Base-by-base conservation (phyloP, 2,329 filamentous ascomycete genomes). In the Coniochaeta hoffmannii region DNA sequence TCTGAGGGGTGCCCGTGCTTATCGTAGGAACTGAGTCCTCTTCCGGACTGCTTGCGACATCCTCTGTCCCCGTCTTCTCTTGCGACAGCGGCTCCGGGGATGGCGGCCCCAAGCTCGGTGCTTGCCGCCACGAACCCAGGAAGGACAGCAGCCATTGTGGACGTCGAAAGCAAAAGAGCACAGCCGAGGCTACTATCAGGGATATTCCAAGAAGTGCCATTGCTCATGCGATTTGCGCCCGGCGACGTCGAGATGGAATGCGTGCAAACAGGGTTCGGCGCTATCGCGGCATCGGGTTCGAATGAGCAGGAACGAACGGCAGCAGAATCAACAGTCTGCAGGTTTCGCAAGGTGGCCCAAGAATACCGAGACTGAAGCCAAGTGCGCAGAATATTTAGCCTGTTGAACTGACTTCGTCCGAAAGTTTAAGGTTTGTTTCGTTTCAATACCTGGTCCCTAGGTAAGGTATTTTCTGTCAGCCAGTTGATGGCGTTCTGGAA, bases 141-240 rank as follows among this genome's bases (percentile, higher is more conserved):
- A 77, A 67, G 11, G 67, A 68, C 61, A 73, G 71, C 50, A 82
- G 68, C 69, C 80, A 77, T 49, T 74, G 69, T 52, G 77, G 79
- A 55, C 78, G 78, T 38, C 76, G 76, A 58, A 85, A 73, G 62
- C 78, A 70, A 59, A 86, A 68, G 63, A 78, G 80, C 49, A 85
- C 75, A 55, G 86, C 70, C 0, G 83, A 83, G 44, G 78, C 83
- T 60, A 87, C 67, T 63, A 87, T 73, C 59, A 87, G 72, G n/a
- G 83, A 83, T 59, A 86, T 69, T 60, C 81, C 83, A 59, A 86
- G 63, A 63, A 83, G 67, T 59, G 73, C 79, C 81, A 85, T 85
- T 12, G 28, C 8, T 31, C 5, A 28, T 26, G 5, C 4, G 12
- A 7, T 26, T 24, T 46, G 24, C 10, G 22, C 41, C 41, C 26